Evolutionary conservation across 1,284 basidiomycete genomes (phyloP).

Genomic region (Cryptococcus sp.): DNA sequence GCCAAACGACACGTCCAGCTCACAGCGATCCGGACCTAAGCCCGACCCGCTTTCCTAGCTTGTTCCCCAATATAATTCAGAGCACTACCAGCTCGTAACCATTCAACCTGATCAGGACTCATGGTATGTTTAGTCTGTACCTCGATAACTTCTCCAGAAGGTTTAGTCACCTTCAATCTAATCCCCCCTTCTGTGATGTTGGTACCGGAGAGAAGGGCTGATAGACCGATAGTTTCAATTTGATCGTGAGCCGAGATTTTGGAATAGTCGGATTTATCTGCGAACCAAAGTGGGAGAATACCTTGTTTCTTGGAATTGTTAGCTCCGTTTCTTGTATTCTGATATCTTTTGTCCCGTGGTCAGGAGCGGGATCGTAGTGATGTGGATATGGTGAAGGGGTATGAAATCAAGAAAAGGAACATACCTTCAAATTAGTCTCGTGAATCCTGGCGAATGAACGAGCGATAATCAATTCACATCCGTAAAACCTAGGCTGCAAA

Average conservation of each 20-base stretch:
- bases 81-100: slow-evolving; percentile 80
- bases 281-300: slow-evolving; percentile 84
- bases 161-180: slow-evolving; percentile 63
- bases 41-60: slow-evolving; percentile 20
- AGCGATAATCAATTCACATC: slow-evolving; percentile 76
- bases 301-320: slow-evolving; percentile 79
- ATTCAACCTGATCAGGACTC: slow-evolving; percentile 80
- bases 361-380: neutral
- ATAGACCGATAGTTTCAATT: slow-evolving; percentile 57
- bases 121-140: slow-evolving; percentile 80
- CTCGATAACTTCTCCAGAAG: slow-evolving; percentile 59
- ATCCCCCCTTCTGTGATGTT: slow-evolving; percentile 50
- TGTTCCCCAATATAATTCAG: slow-evolving; percentile 59
- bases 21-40: slow-evolving; percentile 1
- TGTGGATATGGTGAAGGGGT: neutral
- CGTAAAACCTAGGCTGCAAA: slow-evolving; percentile 92
- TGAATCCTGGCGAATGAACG: slow-evolving; percentile 98
- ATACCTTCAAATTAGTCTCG: slow-evolving; percentile 90
- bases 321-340: neutral
- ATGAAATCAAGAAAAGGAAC: slow-evolving; percentile 13
- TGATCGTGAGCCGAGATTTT: slow-evolving; percentile 75
- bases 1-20: no score
- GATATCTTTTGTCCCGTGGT: neutral
- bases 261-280: slow-evolving; percentile 75
- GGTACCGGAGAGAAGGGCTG: slow-evolving; percentile 55